Conservation (phyloP, 116 monocot species). For the Zostera marina region DNA sequence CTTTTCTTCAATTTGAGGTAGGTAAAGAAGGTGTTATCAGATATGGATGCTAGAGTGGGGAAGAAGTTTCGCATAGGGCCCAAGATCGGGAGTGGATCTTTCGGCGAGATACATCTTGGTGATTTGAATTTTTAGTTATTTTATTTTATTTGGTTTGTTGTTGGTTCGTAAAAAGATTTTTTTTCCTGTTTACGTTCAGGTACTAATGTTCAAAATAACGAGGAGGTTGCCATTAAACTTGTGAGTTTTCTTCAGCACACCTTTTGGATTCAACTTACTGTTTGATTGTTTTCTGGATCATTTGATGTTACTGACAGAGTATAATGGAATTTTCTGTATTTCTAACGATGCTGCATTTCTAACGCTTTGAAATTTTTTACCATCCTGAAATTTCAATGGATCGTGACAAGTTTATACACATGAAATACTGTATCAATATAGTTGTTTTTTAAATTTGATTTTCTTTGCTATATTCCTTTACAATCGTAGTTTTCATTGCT, state of each 20-base stretch:
- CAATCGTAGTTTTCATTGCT: not conserved
- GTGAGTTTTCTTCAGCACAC: slow-evolving; percentile 32
- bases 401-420: no score
- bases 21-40: not conserved
- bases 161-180: no score
- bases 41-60: slow-evolving; percentile 77
- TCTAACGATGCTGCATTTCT: not conserved
- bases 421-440: no score
- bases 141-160: slow-evolving; percentile 9
- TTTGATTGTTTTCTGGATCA: not conserved
- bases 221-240: slow-evolving; percentile 71
- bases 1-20: no score
- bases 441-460: no score
- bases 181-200: slow-evolving; percentile 10
- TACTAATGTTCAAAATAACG: slow-evolving; percentile 53
- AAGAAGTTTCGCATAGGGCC: slow-evolving; percentile 67
- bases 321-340: not conserved
- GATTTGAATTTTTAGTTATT: not conserved
- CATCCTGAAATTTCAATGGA: no score
- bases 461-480: no score
- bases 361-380: no score
- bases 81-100: slow-evolving; percentile 87
- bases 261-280: not conserved
- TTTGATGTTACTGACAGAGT: not conserved
- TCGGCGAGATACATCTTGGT: slow-evolving; percentile 57